phyloP scores from a whole-genome alignment of 306 rosid species.

The Glycine soja region DNA sequence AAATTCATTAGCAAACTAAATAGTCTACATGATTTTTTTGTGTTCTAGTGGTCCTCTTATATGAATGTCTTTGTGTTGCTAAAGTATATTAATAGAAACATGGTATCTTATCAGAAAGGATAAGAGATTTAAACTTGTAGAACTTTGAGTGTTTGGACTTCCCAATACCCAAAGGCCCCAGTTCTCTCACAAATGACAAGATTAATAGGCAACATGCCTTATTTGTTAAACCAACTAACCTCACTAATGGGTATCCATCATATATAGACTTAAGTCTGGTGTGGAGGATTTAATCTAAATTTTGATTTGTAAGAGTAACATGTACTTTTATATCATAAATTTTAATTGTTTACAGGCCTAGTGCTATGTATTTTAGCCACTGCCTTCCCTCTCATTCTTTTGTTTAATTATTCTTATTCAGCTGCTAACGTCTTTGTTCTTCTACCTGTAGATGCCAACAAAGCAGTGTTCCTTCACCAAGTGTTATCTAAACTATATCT shows the following conservation, averaged over 20 bases:
- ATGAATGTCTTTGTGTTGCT: no score
- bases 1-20: no score
- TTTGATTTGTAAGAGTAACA: no score
- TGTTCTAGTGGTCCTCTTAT: no score
- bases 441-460: conserved; percentile 61
- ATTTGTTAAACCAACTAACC: neutral
- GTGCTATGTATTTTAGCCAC: neutral
- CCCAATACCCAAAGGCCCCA: neutral
- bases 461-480: conserved; percentile 45
- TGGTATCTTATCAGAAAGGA: neutral
- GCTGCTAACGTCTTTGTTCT: conserved; percentile 41
- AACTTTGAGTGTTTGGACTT: neutral
- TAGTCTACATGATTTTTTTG: no score
- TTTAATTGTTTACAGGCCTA: neutral
- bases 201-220: neutral
- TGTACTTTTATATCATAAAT: neutral
- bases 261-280: neutral
- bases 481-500: conserved; percentile 55
- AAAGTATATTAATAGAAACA: no score
- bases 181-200: neutral
- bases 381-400: neutral
- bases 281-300: no score
- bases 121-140: neutral
- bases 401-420: neutral
- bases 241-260: neutral